phyloP scores from a whole-genome alignment of 805 yeast genomes.

The Cyberlindnera meyerae region DNA sequence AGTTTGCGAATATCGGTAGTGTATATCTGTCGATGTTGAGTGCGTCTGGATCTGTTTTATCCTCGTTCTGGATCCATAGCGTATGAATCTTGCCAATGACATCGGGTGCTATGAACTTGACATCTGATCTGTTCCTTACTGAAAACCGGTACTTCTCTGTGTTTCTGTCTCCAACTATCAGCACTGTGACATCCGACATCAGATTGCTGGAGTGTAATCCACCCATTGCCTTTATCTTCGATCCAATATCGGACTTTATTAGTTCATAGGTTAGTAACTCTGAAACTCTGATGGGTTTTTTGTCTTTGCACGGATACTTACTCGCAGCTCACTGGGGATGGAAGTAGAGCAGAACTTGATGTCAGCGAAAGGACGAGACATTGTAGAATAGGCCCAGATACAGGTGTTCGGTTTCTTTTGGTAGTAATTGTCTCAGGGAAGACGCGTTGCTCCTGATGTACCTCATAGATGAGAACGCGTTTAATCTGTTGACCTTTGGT shows the following conservation, averaged over 20 bases:
- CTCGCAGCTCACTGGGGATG: conserved; percentile 19
- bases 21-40: conserved; percentile 23
- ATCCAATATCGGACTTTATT: conserved; percentile 34
- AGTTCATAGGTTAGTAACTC: not conserved
- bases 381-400: no score
- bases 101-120: conserved; percentile 47
- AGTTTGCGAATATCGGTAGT: conserved; percentile 42
- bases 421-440: no score
- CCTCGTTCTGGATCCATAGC: conserved; percentile 51
- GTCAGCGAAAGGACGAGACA: conserved; percentile 20
- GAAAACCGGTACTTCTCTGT: conserved; percentile 54
- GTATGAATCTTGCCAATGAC: conserved; percentile 41
- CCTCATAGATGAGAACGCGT: no score
- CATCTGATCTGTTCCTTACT: conserved; percentile 48
- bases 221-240: conserved; percentile 50
- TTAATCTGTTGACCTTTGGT: no score
- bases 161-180: conserved; percentile 53
- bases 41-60: conserved; percentile 24
- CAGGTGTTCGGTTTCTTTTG: no score
- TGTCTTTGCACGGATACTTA: no score
- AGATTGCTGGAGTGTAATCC: conserved; percentile 53
- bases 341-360: conserved; percentile 27
- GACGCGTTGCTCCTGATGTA: no score
- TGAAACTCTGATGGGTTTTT: no score
- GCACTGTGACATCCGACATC: conserved; percentile 53